Base-by-base conservation (phyloP, 2,329 filamentous ascomycete genomes). In the Colletotrichum tanaceti region DNA sequence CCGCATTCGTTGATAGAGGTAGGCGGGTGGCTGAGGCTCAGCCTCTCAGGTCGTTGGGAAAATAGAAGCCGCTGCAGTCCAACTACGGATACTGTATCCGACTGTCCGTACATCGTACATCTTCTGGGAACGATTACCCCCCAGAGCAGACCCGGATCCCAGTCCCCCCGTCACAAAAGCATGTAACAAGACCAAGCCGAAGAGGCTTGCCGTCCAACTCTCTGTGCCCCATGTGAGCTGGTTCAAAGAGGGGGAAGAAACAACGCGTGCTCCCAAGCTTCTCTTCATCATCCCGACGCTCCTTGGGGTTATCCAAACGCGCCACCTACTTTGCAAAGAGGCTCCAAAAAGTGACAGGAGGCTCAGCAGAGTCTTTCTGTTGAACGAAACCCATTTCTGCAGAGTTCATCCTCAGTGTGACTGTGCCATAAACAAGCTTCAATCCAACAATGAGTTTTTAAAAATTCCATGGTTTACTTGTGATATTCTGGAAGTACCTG, bases 301-400 rank as follows among this genome's bases (percentile, higher is more conserved):
- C n/a, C n/a, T n/a, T n/a, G n/a, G n/a, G n/a, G n/a, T n/a, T n/a
- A n/a, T n/a, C n/a, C n/a, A n/a, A n/a, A n/a, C n/a, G n/a, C n/a
- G n/a, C n/a, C n/a, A n/a, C n/a, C n/a, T n/a, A n/a, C n/a, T n/a
- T n/a, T n/a, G n/a, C n/a, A n/a, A n/a, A n/a, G n/a, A n/a, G 71
- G 60, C 70, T 78, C 63, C 73, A 73, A 72, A 77, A 75, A 60
- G 52, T 58, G 41, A 16, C 16, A 3, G 59, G 22, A 2, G 24
- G 41, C 20, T 54, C 43, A 5, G 58, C 50, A 16, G 62, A 32
- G n/a, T 5, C 24, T 35, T 35, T 18, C 28, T 53, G 5, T 13
- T n/a, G 13, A 20, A 2, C 2, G 11, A n/a, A 18, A 5, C 4
- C 13, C 5, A 4, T 41, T 41, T 18, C 14, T 18, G 5, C 10